Evolutionary conservation across 768 basidiomycete genomes (phyloP).

Genomic region (Boletus reticulatus): DNA sequence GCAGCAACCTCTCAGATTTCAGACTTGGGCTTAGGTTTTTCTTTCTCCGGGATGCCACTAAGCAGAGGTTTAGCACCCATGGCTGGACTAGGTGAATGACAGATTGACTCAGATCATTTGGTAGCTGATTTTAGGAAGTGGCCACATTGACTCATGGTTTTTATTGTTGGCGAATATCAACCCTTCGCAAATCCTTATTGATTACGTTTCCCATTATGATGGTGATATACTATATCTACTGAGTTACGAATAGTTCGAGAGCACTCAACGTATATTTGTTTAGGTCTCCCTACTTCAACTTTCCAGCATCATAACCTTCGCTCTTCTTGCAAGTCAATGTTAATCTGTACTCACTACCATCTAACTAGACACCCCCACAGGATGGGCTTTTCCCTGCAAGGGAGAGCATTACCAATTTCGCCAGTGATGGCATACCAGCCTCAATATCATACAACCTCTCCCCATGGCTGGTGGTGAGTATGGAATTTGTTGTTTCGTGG

Average conservation of each 20-base stretch:
- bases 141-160: constrained; percentile 19
- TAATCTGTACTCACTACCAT: neutral
- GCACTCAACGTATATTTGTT: neutral
- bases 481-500: too few species aligned
- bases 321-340: neutral
- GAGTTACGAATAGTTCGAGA: neutral
- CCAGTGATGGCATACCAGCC: too few species aligned
- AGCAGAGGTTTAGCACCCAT: neutral
- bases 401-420: too few species aligned
- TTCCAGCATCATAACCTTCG: constrained; percentile 9
- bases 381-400: neutral
- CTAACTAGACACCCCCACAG: neutral
- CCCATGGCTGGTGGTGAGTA: constrained; percentile 11
- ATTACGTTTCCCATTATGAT: constrained; percentile 11
- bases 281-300: constrained; percentile 26
- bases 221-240: constrained; percentile 1
- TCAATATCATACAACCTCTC: neutral
- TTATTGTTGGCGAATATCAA: constrained; percentile 23
- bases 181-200: neutral
- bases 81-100: constrained; percentile 18
- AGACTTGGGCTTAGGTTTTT: too few species aligned
- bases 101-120: neutral
- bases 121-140: constrained; percentile 3
- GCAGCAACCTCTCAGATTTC: too few species aligned
- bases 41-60: too few species aligned